Conservation (phyloP, 345 rosid species). For the Gossypium australe region DNA sequence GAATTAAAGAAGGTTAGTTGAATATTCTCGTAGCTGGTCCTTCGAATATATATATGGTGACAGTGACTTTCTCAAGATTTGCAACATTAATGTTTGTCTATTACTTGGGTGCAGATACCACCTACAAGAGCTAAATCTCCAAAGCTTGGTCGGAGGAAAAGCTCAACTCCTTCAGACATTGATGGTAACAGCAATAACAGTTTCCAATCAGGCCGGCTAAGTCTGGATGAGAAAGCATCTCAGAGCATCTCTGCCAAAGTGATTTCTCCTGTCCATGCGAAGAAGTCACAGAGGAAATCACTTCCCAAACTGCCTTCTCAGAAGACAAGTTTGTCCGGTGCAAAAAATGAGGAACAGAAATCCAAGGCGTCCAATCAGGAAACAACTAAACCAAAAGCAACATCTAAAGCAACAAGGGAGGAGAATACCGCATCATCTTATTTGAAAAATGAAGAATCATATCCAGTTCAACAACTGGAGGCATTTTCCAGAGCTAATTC, state of each 20-base stretch:
- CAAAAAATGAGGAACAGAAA: neutral
- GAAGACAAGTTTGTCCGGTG: neutral
- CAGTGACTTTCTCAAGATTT: neutral
- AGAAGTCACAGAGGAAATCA: constrained; percentile 1
- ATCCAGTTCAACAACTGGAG: neutral
- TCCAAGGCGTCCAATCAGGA: neutral
- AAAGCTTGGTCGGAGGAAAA: constrained; percentile 3
- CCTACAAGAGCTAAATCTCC: constrained; percentile 3
- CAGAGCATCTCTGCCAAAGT: neutral
- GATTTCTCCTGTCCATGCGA: neutral
- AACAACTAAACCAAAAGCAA: neutral
- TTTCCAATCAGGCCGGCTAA: neutral
- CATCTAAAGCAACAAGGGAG: neutral
- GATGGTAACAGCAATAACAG: neutral
- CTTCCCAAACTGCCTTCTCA: constrained; percentile 6
- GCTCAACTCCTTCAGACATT: neutral
- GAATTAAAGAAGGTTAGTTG: constrained; percentile 83
- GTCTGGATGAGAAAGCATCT: neutral
- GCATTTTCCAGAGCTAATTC: neutral
- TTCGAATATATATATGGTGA: neutral
- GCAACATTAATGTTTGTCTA: neutral
- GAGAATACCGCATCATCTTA: neutral
- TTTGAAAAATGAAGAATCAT: neutral
- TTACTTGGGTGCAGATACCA: neutral
- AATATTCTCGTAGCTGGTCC: neutral